These are phyloP conservation scores for Murraya koenigii DNA, from an alignment of 345 rosid species.

Conservation along the genomic window DNA sequence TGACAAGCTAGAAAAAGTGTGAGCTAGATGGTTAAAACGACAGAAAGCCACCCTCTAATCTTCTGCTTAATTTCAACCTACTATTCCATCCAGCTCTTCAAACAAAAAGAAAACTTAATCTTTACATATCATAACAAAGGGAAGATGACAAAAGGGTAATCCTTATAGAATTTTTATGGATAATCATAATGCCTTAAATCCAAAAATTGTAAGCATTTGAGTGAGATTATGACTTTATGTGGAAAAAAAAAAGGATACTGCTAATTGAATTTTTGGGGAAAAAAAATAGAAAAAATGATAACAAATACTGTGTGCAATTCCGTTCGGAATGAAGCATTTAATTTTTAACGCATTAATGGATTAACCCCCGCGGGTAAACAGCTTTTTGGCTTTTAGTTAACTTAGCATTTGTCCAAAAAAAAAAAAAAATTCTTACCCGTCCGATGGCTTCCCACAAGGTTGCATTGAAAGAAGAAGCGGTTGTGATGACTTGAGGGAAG, in stretches of 20 bases:
- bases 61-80: neutral
- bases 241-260: no score
- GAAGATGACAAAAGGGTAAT: neutral
- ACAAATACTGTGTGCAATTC: no score
- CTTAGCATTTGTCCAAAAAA: no score
- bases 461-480: constrained; percentile 83
- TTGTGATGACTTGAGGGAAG: constrained; percentile 88
- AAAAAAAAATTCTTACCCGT: constrained; percentile 39
- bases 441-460: constrained; percentile 87
- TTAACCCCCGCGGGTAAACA: no score
- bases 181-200: neutral
- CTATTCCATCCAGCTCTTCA: neutral
- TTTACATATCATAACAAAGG: neutral
- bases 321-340: no score
- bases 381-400: no score
- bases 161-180: neutral
- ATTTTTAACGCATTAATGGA: no score
- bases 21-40: neutral
- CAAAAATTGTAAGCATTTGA: neutral
- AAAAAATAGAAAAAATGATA: no score
- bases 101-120: neutral
- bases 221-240: neutral
- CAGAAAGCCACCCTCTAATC: neutral
- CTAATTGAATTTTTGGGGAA: no score
- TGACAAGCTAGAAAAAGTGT: neutral